Evolutionary conservation across 306 rosid species (phyloP), one percentile per base, ranked within the genome.

Genomic region (Cucurbita maxima): DNA sequence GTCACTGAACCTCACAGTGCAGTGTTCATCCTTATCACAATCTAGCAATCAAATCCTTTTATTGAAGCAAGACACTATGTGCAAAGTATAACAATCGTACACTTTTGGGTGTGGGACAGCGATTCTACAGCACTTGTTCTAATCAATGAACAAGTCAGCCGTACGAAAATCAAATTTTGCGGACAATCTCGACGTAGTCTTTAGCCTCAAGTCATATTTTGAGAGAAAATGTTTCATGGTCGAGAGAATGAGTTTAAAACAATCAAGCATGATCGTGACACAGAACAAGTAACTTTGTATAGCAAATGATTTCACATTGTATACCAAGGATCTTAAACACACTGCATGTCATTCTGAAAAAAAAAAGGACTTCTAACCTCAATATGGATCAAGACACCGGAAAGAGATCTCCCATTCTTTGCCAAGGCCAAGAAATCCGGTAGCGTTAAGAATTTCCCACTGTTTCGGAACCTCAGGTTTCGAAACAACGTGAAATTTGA

Each of bases 361-460:
- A 44, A 44, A 73, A 53, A 61, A 15, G 3, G 18, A 66, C 19
- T 54, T 43, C 92, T 36, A 66, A 89, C 99, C 92, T 95, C 91
- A 80, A 95, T 81, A 80, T 72, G 76, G 77, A 95, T 85, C 77
- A 86, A 43, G 77, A 95, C 76, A 70, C 96, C 96, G 10, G 87
- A 75, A 73, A 95, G 88, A 78, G 96, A 84, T 58, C 83, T 76
- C 2, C 83, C 64, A 20, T 79, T 87, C 84, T 88, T 89, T 59
- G 97, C 75, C 86, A 95, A 76, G 58, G 84, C 78, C 87, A 95
- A 81, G 84, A 95, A 95, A 4, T 91, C 92, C 15, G 91, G 77
- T 71, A 95, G 79, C 19, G 89, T 72, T 37, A 87, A 1, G 77
- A 86, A 78, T 1, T 12, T 53, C 58, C 99, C 97, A 16, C 47